A percentile compares a stretch with the other conserved stretches of the same genome.
Evolutionary conservation across 495 filamentous ascomycete genomes (phyloP).

Genomic region (Aspergillus cavernicola): DNA sequence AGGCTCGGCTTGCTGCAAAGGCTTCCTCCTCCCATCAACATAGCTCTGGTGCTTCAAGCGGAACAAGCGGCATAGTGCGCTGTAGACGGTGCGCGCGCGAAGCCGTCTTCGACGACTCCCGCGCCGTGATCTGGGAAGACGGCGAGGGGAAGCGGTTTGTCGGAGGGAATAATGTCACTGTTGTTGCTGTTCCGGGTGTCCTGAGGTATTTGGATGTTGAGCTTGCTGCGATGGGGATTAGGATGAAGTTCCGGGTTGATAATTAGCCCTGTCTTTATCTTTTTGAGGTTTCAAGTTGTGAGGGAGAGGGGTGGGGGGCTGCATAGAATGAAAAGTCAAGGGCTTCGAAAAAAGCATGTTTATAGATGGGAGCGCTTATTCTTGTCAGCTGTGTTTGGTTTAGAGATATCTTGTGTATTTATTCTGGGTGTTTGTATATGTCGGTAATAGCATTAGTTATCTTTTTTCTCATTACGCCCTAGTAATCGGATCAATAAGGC

Average conservation of each 20-base stretch:
- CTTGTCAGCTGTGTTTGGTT: slow-evolving; percentile 15
- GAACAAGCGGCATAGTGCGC: slow-evolving; percentile 66
- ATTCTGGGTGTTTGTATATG: slow-evolving; percentile 2
- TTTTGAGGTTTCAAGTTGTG: not conserved
- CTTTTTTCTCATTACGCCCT: slow-evolving; percentile 27
- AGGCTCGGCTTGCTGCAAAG: slow-evolving; percentile 32
- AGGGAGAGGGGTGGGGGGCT: not conserved
- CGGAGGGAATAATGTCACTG: slow-evolving; percentile 83
- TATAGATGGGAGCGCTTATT: slow-evolving; percentile 11
- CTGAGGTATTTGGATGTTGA: slow-evolving; percentile 93
- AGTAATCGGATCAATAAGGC: no score
- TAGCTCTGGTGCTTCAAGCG: slow-evolving; percentile 22
- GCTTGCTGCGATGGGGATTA: slow-evolving; percentile 86
- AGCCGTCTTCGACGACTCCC: slow-evolving; percentile 57
- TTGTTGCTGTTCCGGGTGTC: slow-evolving; percentile 89
- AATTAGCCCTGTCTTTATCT: slow-evolving; percentile 22
- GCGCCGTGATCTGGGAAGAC: slow-evolving; percentile 86
- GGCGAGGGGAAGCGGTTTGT: slow-evolving; percentile 74
- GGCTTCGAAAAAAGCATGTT: slow-evolving; percentile 9
- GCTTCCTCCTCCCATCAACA: slow-evolving; percentile 23
- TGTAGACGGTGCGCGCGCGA: slow-evolving; percentile 79
- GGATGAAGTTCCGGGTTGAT: slow-evolving; percentile 81
- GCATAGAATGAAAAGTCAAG: not conserved
- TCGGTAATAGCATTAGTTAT: slow-evolving; percentile 14
- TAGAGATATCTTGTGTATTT: slow-evolving; percentile 10